phyloP scores from a whole-genome alignment of 73 alveolate genomes.

The Tetrahymena thermophila region DNA sequence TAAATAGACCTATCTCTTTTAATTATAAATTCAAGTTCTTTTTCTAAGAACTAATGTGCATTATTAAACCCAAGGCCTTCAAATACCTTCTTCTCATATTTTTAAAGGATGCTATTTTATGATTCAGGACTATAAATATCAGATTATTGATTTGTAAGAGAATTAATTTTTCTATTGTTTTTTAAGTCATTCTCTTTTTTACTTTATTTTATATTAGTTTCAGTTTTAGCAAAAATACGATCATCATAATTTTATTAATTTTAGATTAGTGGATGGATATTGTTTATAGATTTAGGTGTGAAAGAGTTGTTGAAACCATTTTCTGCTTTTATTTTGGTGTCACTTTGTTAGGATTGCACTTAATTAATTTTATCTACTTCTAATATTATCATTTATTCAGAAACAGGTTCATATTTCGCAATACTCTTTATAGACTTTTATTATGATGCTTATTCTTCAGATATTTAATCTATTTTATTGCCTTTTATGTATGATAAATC shows the following conservation, averaged over 20 bases:
- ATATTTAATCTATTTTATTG: neutral
- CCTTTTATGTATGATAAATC: neutral
- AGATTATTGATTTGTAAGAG: neutral
- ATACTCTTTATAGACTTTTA: neutral
- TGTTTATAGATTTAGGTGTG: neutral
- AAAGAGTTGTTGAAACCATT: neutral
- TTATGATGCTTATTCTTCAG: neutral
- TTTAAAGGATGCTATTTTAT: neutral
- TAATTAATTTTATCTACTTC: neutral
- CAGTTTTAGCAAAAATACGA: neutral
- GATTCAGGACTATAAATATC: neutral
- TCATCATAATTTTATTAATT: neutral
- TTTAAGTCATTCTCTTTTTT: neutral
- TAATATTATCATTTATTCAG: neutral
- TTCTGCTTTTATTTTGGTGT: neutral
- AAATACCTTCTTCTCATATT: neutral
- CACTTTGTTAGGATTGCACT: neutral
- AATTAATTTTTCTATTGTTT: too few species aligned
- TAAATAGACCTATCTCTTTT: neutral
- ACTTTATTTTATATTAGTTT: too few species aligned
- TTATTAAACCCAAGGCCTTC: neutral
- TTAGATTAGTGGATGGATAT: too few species aligned
- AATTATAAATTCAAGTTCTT: neutral
- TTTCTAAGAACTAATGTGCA: neutral
- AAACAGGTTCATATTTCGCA: neutral